Evolutionary conservation across 306 rosid species (phyloP), one percentile per base, ranked within the genome.

Genomic region (Carpinus viminea): DNA sequence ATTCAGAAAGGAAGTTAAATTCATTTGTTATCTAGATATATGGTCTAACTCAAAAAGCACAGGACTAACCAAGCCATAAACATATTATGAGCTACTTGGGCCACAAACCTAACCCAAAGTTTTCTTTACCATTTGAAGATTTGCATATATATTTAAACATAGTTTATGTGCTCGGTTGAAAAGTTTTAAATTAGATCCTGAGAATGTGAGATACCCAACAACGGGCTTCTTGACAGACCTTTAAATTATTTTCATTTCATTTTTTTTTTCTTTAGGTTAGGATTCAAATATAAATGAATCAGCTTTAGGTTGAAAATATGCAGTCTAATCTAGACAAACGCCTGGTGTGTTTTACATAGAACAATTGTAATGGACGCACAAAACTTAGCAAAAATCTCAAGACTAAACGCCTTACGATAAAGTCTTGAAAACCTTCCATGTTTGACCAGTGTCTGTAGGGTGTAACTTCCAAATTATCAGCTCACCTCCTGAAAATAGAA

Each of bases 361-460:
- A 74, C 38, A 76, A 66, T 69, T 50, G 59, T 47, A 70, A 69
- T 26, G 36, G 52, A 43, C 26, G n/a, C 26, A 76, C n/a, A 76
- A 13, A 79, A 48, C 36, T 62, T 51, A 36, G 62, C 45, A 70
- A 10, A 26, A 70, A 52, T 36, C 4, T 72, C 50, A 76, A 76
- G 68, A 79, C 36, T 62, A 45, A 73, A 54, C 26, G 80, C 74
- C 87, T 85, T 89, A 87, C 98, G 90, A 76, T 77, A 95, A 87
- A 77, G 86, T 85, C 91, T 85, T 89, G 38, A 90, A 85, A 80
- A 95, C 92, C 86, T 95, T 92, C 98, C 98, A 92, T 71, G 88
- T 85, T 59, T 84, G 92, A 52, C 91, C 85, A 70, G 80, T 79
- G 74, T 92, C 98, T 46, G 86, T 80, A 16, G 86, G 76, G 75